phyloP scores from a whole-genome alignment of 2,329 filamentous ascomycete species.

The Pseudocercospora eumusae region DNA sequence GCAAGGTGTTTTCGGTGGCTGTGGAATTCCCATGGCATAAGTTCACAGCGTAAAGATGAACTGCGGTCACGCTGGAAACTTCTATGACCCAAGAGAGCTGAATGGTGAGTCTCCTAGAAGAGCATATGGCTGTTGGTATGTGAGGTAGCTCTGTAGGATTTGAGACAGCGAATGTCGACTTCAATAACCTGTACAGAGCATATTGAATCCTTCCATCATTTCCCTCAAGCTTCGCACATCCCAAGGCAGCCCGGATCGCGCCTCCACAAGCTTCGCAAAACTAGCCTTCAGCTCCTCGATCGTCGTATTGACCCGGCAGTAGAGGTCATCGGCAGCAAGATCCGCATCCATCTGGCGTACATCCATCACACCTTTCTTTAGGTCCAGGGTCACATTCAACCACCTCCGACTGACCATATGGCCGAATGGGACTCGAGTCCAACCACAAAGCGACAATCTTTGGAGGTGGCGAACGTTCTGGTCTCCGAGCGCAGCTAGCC shows the following conservation, averaged over 20 bases:
- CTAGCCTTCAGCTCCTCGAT: slow-evolving; percentile 24
- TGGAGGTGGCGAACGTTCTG: slow-evolving; percentile 26
- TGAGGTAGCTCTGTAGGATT: too few relatives aligned
- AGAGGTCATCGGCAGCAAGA: slow-evolving; percentile 8
- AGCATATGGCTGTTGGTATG: too few relatives aligned
- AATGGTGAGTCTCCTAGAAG: too few relatives aligned
- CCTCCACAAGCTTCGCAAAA: slow-evolving; percentile 19
- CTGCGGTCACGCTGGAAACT: too few relatives aligned
- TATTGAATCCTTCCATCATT: slow-evolving; percentile 28
- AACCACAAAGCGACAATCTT: slow-evolving; percentile 28
- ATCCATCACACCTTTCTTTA: slow-evolving; percentile 20
- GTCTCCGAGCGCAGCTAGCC: slow-evolving; percentile 29
- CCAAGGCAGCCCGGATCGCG: slow-evolving; percentile 20
- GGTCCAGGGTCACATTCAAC: slow-evolving; percentile 27
- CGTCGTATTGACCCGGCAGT: slow-evolving; percentile 8
- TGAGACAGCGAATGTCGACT: too few relatives aligned
- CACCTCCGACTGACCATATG: slow-evolving; percentile 30
- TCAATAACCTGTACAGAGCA: slow-evolving; percentile 17
- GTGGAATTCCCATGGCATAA: too few relatives aligned
- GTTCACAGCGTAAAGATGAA: too few relatives aligned
- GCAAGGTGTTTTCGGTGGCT: too few relatives aligned
- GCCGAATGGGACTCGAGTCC: slow-evolving; percentile 30
- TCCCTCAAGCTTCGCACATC: slow-evolving; percentile 21
- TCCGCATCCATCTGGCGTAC: slow-evolving; percentile 17
- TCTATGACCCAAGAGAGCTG: too few relatives aligned